phyloP scores from a whole-genome alignment of 2,329 filamentous ascomycete species.

The Allantophomopsis cytisporea region DNA sequence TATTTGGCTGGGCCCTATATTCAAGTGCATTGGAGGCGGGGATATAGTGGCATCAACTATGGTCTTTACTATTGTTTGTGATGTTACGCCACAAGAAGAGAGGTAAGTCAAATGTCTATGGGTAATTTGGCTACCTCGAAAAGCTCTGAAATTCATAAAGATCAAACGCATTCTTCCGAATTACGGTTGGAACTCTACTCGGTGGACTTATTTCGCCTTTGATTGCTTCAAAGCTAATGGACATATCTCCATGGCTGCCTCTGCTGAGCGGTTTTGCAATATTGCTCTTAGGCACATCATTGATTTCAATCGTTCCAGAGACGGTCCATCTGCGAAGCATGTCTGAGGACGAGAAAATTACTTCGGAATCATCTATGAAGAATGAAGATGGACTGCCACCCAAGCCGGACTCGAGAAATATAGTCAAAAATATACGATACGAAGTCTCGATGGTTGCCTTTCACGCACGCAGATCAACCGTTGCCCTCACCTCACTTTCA shows the following conservation, averaged over 20 bases:
- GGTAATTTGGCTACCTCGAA: too few relatives aligned
- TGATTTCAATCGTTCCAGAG: slow-evolving; percentile 17
- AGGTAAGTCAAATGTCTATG: slow-evolving; percentile 13
- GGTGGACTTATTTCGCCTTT: too few relatives aligned
- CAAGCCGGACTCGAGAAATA: too few relatives aligned
- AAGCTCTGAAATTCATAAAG: not conserved
- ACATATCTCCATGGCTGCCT: slow-evolving; percentile 8
- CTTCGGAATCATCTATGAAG: too few relatives aligned
- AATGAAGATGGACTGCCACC: too few relatives aligned
- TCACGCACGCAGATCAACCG: slow-evolving; percentile 1
- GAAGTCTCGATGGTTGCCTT: too few relatives aligned
- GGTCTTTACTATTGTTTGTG: slow-evolving; percentile 21
- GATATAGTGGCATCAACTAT: slow-evolving; percentile 17
- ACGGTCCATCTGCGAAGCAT: slow-evolving; percentile 3
- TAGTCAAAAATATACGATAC: too few relatives aligned
- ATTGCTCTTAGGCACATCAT: slow-evolving; percentile 6
- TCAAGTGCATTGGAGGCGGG: slow-evolving; percentile 21
- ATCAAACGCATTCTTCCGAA: too few relatives aligned
- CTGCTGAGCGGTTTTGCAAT: slow-evolving; percentile 7
- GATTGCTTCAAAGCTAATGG: too few relatives aligned
- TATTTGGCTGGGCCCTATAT: slow-evolving; percentile 20
- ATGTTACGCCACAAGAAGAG: slow-evolving; percentile 21
- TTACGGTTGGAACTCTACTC: too few relatives aligned
- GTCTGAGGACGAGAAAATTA: too few relatives aligned
- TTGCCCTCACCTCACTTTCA: slow-evolving; percentile 11